phyloP scores from a whole-genome alignment of 192 early-diverging fungal genomes.

The Globomyces pollinis-pini region DNA sequence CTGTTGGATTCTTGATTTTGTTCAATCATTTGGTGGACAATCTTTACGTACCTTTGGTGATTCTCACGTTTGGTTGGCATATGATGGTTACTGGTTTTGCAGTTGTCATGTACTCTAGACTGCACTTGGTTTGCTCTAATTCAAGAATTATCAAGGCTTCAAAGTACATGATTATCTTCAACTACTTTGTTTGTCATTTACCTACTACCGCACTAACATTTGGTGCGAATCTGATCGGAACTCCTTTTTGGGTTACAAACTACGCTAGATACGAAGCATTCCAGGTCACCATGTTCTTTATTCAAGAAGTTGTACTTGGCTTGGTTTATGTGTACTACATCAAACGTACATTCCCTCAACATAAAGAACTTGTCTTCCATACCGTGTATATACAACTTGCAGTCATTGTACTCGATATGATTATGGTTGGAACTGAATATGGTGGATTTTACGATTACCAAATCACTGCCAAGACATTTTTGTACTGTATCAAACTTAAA shows the following conservation, averaged over 20 bases:
- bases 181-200: constrained; percentile 18
- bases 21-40: constrained; percentile 6
- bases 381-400: constrained; percentile 17
- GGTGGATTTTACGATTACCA: constrained; percentile 20
- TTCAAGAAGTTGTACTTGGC: constrained; percentile 15
- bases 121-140: constrained; percentile 8
- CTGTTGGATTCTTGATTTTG: constrained; percentile 18
- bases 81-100: constrained; percentile 23
- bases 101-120: constrained; percentile 19
- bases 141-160: not conserved
- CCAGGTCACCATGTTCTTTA: constrained; percentile 20
- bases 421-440: constrained; percentile 17
- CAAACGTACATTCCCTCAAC: not conserved
- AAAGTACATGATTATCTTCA: constrained; percentile 19
- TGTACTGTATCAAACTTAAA: constrained; percentile 27
- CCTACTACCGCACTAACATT: constrained; percentile 26
- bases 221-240: constrained; percentile 14
- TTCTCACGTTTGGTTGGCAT: constrained; percentile 20
- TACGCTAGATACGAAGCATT: constrained; percentile 19
- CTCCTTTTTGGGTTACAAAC: constrained; percentile 6
- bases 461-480: constrained; percentile 22
- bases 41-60: constrained; percentile 7
- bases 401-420: constrained; percentile 18
- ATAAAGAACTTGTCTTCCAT: constrained; percentile 1
- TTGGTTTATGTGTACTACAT: constrained; percentile 19